These are phyloP conservation scores for Byssochlamys sp. DNA, from an alignment of 2,329 filamentous ascomycete genomes.

Conservation along the genomic window DNA sequence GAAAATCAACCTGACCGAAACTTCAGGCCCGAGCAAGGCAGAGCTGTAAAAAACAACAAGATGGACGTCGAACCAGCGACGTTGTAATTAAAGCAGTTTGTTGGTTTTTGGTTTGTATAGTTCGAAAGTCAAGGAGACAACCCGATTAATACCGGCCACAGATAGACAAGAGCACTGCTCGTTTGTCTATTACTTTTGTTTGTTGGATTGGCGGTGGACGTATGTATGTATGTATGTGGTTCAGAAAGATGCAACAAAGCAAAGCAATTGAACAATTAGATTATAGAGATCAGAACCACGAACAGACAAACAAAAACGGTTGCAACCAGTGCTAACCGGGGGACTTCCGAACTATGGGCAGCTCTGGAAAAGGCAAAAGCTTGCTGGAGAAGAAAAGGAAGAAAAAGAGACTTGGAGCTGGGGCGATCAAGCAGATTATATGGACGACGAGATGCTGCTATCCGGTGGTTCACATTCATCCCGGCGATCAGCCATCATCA, in stretches of 20 bases:
- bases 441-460: neutral
- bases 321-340: slow-evolving; percentile 32
- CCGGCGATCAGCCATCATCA: neutral
- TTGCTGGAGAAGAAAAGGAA: slow-evolving; percentile 55
- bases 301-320: slow-evolving; percentile 39
- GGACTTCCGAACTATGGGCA: slow-evolving; percentile 37
- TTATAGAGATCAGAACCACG: slow-evolving; percentile 31
- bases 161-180: slow-evolving; percentile 12
- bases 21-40: slow-evolving; percentile 2
- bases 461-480: slow-evolving; percentile 1
- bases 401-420: slow-evolving; percentile 24
- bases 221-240: slow-evolving; percentile 25
- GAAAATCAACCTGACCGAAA: neutral
- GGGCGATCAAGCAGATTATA: neutral
- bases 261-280: slow-evolving; percentile 18
- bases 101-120: slow-evolving; percentile 5
- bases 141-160: neutral
- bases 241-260: slow-evolving; percentile 15
- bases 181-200: slow-evolving; percentile 1
- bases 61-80: slow-evolving; percentile 10
- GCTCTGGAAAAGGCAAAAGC: slow-evolving; percentile 39
- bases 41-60: slow-evolving; percentile 5
- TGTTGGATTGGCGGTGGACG: slow-evolving; percentile 17
- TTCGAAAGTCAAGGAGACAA: neutral
- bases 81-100: slow-evolving; percentile 1